phyloP scores from a whole-genome alignment of 352 stramenopile species.

The Saprolegnia diclina region DNA sequence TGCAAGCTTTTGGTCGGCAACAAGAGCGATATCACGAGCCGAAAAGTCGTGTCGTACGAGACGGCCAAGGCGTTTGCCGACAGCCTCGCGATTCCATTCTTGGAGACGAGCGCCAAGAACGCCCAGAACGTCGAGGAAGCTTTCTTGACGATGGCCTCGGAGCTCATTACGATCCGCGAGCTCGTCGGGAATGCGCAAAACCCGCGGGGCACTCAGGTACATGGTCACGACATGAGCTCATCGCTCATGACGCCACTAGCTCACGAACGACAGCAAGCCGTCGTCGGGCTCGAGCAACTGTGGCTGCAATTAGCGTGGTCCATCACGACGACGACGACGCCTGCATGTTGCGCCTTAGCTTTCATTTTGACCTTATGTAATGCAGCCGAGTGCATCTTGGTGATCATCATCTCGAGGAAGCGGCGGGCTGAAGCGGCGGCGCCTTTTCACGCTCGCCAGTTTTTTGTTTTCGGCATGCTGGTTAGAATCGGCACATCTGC shows the following conservation, averaged over 20 bases:
- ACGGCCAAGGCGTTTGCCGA: slow-evolving; percentile 89
- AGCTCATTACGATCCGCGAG: slow-evolving; percentile 88
- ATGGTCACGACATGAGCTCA: background rate
- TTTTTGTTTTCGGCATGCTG: background rate
- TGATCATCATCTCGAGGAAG: too few relatives aligned
- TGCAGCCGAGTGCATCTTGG: background rate
- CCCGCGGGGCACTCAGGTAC: slow-evolving; percentile 57
- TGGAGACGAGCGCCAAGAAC: slow-evolving; percentile 88
- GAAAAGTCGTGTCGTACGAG: slow-evolving; percentile 92
- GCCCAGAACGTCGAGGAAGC: slow-evolving; percentile 86
- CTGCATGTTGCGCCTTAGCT: background rate
- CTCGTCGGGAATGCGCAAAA: slow-evolving; percentile 75
- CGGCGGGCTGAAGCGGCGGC: too few relatives aligned
- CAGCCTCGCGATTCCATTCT: slow-evolving; percentile 81
- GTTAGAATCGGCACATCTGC: background rate
- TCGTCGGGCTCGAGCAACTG: slow-evolving; percentile 19
- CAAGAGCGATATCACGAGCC: slow-evolving; percentile 95
- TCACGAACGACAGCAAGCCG: slow-evolving; percentile 18
- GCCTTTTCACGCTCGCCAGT: background rate
- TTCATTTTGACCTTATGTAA: slow-evolving; percentile 22
- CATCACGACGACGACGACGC: background rate
- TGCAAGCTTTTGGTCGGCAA: slow-evolving; percentile 98
- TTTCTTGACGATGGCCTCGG: slow-evolving; percentile 90
- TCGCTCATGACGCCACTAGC: background rate
- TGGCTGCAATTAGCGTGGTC: slow-evolving; percentile 27